Percentiles rank a stretch among this genome's conserved stretches.
These are phyloP conservation scores for Amaranthus hypochondriacus DNA, from an alignment of 148 eudicot genomes.

Conservation along the genomic window DNA sequence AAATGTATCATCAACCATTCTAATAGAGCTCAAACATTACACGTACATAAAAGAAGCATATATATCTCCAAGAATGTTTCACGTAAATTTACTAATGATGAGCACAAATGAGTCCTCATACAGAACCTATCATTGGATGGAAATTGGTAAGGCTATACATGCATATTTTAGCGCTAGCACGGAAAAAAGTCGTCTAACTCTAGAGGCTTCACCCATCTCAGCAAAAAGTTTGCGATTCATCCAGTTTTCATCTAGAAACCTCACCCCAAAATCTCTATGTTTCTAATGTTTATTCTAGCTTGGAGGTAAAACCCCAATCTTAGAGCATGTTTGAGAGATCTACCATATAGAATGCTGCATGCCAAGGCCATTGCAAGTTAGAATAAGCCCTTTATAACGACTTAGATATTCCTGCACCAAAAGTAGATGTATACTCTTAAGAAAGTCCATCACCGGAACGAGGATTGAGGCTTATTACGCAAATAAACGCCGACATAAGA, in stretches of 20 bases:
- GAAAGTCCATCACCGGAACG: neutral
- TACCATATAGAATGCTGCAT: conserved; percentile 71
- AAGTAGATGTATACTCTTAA: neutral
- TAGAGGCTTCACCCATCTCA: conserved; percentile 10
- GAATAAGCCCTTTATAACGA: conserved; percentile 86
- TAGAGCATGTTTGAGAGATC: neutral
- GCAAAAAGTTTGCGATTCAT: conserved; percentile 2
- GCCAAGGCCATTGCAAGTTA: conserved; percentile 94
- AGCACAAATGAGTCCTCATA: too few species aligned
- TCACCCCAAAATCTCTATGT: neutral
- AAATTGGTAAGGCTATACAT: conserved; percentile 29
- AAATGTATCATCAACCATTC: too few species aligned
- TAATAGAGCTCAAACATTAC: too few species aligned
- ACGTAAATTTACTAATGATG: too few species aligned
- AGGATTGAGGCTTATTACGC: neutral
- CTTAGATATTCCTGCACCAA: conserved; percentile 71
- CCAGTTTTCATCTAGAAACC: conserved; percentile 4
- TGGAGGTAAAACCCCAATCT: neutral
- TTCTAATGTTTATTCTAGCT: neutral
- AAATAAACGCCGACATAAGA: neutral
- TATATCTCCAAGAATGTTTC: too few species aligned
- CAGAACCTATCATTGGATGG: neutral
- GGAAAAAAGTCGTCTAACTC: conserved; percentile 21
- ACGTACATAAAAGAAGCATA: too few species aligned
- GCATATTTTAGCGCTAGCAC: conserved; percentile 19